Base-by-base conservation (phyloP, 352 stramenopile genomes). In the Phytophthora tentaculata region DNA sequence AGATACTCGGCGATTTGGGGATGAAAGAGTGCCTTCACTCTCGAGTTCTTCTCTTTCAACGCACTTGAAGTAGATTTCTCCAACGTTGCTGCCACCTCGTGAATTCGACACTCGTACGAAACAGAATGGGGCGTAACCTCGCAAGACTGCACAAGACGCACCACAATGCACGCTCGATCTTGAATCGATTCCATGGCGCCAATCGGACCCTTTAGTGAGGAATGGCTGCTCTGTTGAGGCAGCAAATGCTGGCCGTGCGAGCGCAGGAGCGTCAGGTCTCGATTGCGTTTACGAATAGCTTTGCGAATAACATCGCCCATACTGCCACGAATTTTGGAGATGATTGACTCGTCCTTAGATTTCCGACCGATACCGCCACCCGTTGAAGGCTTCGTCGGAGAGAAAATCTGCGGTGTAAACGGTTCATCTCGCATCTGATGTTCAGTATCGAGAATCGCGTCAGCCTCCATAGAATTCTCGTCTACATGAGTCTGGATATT, bases 391-490 rank as follows among this genome's bases (percentile, higher is more conserved):
- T 87, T 90, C 2, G 76, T 69, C 5, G 84, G 82, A 12, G 82
- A 92, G 56, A 88, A 88, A 35, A 87, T 79, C 29, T 83, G 69
- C 5, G 77, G 74, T 19, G 75, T 66, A 53, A 91, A 90, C 16
- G 64, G 63, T 54, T 92, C 84, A 0, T 74, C 57, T 67, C 71
- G 77, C 77, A 91, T 81, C 23, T 92, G 75, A 48, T 77, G 67
- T 44, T 80, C 81, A 19, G 82, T 90, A 50, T 92, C 84, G 7
- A 75, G 56, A 43, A 91, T 92, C 16, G 66, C 64, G 48, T 92
- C 84, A 28, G 72, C 56, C 3, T 73, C 63, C 0, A 39, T 69
- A 8, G 58, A n/a, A 23, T 60, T 71, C 19, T 54, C 48, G 17
- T 67, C 56, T 47, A 24, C 37, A 1, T 50, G 43, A 26, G 41